Evolutionary conservation across 345 rosid species (phyloP).

Genomic region (Linum lewisii): DNA sequence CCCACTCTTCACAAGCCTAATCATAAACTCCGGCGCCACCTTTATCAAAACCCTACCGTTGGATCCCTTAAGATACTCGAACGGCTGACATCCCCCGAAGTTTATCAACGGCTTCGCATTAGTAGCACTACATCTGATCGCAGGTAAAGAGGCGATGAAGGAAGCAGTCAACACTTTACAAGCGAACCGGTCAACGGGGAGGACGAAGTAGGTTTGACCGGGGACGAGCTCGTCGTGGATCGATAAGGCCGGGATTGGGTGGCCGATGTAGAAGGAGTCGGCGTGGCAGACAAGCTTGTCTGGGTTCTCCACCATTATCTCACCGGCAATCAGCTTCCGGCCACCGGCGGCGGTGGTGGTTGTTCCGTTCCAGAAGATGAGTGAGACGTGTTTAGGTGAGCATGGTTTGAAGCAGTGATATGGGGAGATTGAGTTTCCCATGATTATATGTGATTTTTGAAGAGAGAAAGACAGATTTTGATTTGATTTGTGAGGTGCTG

Average conservation of each 20-base stretch:
- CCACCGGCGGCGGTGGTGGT: conserved; percentile 34
- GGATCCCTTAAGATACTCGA: conserved; percentile 11
- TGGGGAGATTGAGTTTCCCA: conserved; percentile 39
- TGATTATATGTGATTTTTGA: conserved; percentile 5
- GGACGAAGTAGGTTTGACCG: conserved; percentile 70
- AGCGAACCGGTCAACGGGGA: conserved; percentile 63
- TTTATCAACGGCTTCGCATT: conserved; percentile 27
- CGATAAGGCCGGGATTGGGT: conserved; percentile 50
- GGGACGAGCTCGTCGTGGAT: conserved; percentile 55
- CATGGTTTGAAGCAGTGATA: conserved; percentile 17
- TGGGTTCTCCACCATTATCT: conserved; percentile 82
- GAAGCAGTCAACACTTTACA: conserved; percentile 42
- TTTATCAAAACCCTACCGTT: conserved; percentile 19
- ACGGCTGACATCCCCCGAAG: conserved; percentile 25
- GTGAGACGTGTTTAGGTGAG: conserved; percentile 23
- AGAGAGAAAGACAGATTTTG: conserved; percentile 4
- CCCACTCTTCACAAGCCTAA: conserved; percentile 8
- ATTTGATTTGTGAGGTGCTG: no score
- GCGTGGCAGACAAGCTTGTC: conserved; percentile 73
- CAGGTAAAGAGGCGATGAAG: conserved; percentile 37
- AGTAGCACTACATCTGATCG: conserved; percentile 17
- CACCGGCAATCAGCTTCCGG: conserved; percentile 51
- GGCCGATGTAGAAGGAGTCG: conserved; percentile 89
- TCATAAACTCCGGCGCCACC: conserved; percentile 18
- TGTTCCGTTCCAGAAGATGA: conserved; percentile 53